Base-by-base conservation (phyloP, 1,139 yeast genomes). In the Hanseniaspora sp. region DNA sequence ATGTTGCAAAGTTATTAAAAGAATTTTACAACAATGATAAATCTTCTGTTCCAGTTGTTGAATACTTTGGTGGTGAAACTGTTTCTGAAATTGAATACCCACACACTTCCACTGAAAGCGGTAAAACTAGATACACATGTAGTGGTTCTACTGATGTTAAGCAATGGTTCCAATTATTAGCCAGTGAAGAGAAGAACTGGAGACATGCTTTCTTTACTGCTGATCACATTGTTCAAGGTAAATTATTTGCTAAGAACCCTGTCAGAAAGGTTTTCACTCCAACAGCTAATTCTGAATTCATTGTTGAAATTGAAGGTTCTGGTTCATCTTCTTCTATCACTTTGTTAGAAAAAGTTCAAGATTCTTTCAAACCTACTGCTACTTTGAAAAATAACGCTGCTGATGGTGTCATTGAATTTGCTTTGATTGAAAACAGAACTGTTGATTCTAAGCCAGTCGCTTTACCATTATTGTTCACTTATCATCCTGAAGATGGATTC, bases 381-480 rank as follows among this genome's bases (percentile, higher is more conserved):
- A 78, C 76, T 61, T 75, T 86, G 63, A 75, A 75, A 64, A 72
- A 78, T 59, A 64, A 73, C 43, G 73, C 72, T 44, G 73, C 72
- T 44, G 69, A 73, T 39, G 57, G 62, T 49, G 49, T 61, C 51
- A 86, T 92, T 67, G 78, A 79, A 67, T 76, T 87, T 66, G 74
- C 78, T 55, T 76, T 92, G 70, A 84, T 88, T 69, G 97, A 94
- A 71, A 83, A 83, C 68, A 86, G 97, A 76, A 83, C 92, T 59
- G 83, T 83, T 59, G 94, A 84, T 64, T 78, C 78, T 59, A 70
- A 71, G 61, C 82, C 96, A 41, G 86, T 83, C 59, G 77, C 83
- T 46, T 78, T 92, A 67, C 82, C 84, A 61, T 79, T 92, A 72
- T 74, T 82, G 60, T 94, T 83, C 79, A 78, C 73, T 56, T 92